A percentile compares a stretch with the other conserved stretches of the same genome.
Evolutionary conservation across 2,329 filamentous ascomycete genomes (phyloP).

Genomic region (Diaporthe sp.): DNA sequence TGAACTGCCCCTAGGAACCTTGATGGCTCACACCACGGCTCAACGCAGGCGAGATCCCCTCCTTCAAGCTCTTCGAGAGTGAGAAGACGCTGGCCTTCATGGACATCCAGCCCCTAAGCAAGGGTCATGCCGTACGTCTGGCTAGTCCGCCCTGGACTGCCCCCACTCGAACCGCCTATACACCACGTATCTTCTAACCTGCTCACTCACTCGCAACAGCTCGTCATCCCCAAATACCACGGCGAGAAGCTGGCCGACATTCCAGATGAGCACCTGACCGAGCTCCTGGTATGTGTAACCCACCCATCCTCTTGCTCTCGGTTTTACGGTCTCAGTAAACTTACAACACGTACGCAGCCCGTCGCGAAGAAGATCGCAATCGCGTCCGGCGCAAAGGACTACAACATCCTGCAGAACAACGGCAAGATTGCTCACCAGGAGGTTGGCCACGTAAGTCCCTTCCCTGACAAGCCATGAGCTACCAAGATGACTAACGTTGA

Average conservation of each 20-base stretch:
- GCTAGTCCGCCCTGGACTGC: background rate
- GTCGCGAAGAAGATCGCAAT: slow-evolving; percentile 88
- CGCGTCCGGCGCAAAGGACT: slow-evolving; percentile 83
- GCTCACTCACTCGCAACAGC: slow-evolving; percentile 63
- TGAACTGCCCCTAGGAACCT: background rate
- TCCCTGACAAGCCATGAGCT: no score
- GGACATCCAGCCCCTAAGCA: slow-evolving; percentile 91
- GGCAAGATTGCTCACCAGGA: slow-evolving; percentile 91
- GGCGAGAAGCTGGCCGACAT: slow-evolving; percentile 93
- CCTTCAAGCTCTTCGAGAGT: slow-evolving; percentile 95
- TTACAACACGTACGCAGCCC: slow-evolving; percentile 61
- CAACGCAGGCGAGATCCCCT: slow-evolving; percentile 87
- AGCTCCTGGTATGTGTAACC: slow-evolving; percentile 78
- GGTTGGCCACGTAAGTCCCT: slow-evolving; percentile 84
- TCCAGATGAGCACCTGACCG: slow-evolving; percentile 86
- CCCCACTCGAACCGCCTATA: background rate
- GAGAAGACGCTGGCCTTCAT: slow-evolving; percentile 96
- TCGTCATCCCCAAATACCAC: slow-evolving; percentile 96
- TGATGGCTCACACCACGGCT: slow-evolving; percentile 39
- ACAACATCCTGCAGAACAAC: slow-evolving; percentile 98
- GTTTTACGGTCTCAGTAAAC: background rate
- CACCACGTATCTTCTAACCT: background rate
- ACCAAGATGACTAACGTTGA: background rate
- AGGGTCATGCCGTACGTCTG: slow-evolving; percentile 85
- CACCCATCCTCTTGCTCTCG: background rate